Evolutionary conservation across 2,329 filamentous ascomycete species (phyloP).

Genomic region (Trichoderma atrobrunneum): DNA sequence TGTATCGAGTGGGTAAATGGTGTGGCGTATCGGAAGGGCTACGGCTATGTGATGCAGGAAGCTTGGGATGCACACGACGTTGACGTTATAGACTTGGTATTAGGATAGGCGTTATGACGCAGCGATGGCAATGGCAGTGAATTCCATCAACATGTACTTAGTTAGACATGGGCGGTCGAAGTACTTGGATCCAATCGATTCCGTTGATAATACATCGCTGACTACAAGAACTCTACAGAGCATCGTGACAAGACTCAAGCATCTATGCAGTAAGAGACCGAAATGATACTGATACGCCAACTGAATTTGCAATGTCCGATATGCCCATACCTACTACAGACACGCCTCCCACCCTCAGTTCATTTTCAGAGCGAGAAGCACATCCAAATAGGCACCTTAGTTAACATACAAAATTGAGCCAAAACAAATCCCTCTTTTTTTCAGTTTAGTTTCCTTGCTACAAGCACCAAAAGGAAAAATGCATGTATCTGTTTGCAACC

Average conservation of each 20-base stretch:
- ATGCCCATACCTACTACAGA: slow-evolving; percentile 2
- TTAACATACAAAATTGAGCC: neutral
- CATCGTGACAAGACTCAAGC: neutral
- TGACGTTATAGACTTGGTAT: neutral
- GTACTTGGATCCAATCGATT: neutral
- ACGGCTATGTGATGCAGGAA: neutral
- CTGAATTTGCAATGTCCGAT: slow-evolving; percentile 6
- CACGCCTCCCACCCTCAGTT: neutral
- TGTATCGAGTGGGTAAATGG: neutral
- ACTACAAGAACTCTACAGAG: neutral
- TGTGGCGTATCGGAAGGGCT: neutral
- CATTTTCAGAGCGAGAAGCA: neutral
- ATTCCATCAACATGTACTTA: too few species aligned
- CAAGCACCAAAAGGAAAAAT: neutral
- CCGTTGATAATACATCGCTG: neutral
- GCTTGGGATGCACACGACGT: neutral
- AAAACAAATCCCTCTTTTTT: neutral
- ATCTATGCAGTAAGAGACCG: neutral
- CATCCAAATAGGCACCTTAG: neutral
- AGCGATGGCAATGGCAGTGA: neutral
- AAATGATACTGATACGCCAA: slow-evolving; percentile 4
- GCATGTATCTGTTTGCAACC: neutral
- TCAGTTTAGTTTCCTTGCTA: neutral
- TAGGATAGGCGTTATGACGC: neutral
- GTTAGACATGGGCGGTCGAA: neutral